These are phyloP conservation scores for Moricandia arvensis DNA, from an alignment of 345 rosid genomes.

Conservation along the genomic window DNA sequence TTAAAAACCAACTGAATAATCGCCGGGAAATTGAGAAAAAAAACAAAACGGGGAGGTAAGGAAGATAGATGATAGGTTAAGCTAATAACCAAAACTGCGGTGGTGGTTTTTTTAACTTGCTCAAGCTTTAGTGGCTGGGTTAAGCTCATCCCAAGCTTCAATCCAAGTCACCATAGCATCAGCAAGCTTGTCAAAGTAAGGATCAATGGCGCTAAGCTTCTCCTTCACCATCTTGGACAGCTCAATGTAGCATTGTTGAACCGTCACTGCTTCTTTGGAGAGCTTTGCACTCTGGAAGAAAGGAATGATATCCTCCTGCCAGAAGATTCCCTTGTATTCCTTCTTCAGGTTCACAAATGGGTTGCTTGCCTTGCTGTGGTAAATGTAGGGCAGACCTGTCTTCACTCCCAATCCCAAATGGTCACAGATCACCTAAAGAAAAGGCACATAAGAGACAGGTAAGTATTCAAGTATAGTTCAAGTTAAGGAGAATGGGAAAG, in stretches of 20 bases:
- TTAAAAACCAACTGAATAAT: conserved; percentile 22
- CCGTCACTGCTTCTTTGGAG: conserved; percentile 76
- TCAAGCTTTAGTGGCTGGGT: conserved; percentile 50
- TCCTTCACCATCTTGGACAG: conserved; percentile 77
- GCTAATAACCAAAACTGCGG: conserved; percentile 43
- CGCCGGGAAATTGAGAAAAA: conserved; percentile 12
- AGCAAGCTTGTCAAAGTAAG: conserved; percentile 75
- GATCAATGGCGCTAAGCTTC: conserved; percentile 67
- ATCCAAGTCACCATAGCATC: conserved; percentile 96
- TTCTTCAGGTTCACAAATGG: conserved; percentile 88
- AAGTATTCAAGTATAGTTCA: not conserved
- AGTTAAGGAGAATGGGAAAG: not conserved
- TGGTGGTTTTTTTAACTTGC: conserved; percentile 13
- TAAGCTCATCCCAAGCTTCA: conserved; percentile 91
- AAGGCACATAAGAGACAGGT: not conserved
- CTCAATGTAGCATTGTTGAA: conserved; percentile 84
- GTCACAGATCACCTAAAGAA: conserved; percentile 69
- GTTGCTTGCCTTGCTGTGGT: conserved; percentile 95
- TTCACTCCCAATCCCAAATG: conserved; percentile 85
- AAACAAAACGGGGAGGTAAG: not conserved
- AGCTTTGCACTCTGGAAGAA: conserved; percentile 75
- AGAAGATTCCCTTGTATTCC: conserved; percentile 90
- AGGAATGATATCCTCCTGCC: conserved; percentile 95
- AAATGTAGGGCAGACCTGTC: conserved; percentile 87
- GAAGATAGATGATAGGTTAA: conserved; percentile 32